phyloP scores from a whole-genome alignment of 257 asterid genomes.

The Solanum infundibuliforme region DNA sequence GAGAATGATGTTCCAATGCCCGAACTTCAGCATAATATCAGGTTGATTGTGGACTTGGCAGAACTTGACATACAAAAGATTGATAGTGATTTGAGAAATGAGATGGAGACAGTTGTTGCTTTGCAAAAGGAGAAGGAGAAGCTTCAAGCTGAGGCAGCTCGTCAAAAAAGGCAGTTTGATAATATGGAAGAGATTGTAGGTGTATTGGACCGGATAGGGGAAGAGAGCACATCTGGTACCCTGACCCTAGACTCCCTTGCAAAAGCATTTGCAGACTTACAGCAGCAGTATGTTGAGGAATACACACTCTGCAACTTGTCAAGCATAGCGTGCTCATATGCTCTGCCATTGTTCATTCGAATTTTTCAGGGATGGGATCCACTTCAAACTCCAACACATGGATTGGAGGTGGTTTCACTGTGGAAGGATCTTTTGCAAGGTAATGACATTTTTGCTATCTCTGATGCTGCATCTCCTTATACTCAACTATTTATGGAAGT shows the following conservation, averaged over 20 bases:
- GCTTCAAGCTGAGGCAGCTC: slow-evolving; percentile 45
- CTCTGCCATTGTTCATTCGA: slow-evolving; percentile 68
- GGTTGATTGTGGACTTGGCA: slow-evolving; percentile 56
- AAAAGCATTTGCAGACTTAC: slow-evolving; percentile 48
- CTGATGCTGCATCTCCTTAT: slow-evolving; percentile 55
- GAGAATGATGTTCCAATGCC: slow-evolving; percentile 84
- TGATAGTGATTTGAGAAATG: slow-evolving; percentile 70
- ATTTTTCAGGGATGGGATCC: slow-evolving; percentile 94
- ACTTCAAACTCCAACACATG: slow-evolving; percentile 82
- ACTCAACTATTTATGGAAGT: slow-evolving; percentile 83
- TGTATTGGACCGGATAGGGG: slow-evolving; percentile 46
- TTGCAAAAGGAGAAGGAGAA: slow-evolving; percentile 78
- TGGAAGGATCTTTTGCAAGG: slow-evolving; percentile 75
- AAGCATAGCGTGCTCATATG: slow-evolving; percentile 76
- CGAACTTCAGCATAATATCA: slow-evolving; percentile 82
- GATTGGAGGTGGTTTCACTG: slow-evolving; percentile 42
- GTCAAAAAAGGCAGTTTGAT: slow-evolving; percentile 58
- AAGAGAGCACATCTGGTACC: slow-evolving; percentile 46
- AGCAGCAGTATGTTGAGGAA: slow-evolving; percentile 43
- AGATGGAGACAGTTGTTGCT: slow-evolving; percentile 75
- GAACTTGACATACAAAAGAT: slow-evolving; percentile 77
- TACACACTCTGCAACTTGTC: slow-evolving; percentile 66
- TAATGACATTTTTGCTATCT: slow-evolving; percentile 25
- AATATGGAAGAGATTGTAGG: slow-evolving; percentile 47
- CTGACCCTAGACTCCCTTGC: slow-evolving; percentile 69